Evolutionary conservation across 1,139 yeast genomes (phyloP), one percentile per base, ranked within the genome.

Genomic region (Pichia sp.): DNA sequence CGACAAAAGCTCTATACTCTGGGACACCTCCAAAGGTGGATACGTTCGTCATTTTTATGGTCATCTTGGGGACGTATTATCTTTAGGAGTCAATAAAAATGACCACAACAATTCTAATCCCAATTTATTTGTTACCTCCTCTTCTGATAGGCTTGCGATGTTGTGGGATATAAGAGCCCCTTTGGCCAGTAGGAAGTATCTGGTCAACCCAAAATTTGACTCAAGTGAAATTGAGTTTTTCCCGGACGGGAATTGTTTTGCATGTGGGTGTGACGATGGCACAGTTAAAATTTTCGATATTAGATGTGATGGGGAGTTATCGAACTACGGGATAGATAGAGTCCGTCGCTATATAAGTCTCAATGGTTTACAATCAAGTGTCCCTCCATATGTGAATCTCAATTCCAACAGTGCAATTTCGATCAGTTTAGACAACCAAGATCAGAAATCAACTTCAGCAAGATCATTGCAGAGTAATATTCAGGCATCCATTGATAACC

Each of bases 251-350:
- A 69, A 74, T 34, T 75, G 88, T 0, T 78, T 85, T 59, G 78
- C 78, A 0, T 74, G 82, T 2, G 96, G 96, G 1, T 78, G 88
- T 42, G 97, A 89, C 61, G 95, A 88, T 64, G 93, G 95, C 1
- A 66, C 76, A 0, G 73, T 87, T n/a, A 75, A 87, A 51, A 67
- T 88, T 50, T 87, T 80, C 66, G 97, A 91, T 65, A 67, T 87
- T 47, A 74, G 97, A 56, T 76, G 91, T 4, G 96, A 87, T 66
- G 81, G 95, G 58, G 84, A 81, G 58, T 65, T 90, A 44, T 76
- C 82, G 5, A 65, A 64, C 16, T 88, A 82, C 66, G 68, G 76
- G 9, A 65, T 83, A 52, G 48, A 52, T 13, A 44, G 47, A 18
- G 53, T 60, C 5, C 42, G 54, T 8, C 50, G 41, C 22, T 57